Conservation (phyloP, 495 filamentous ascomycete genomes). For the Penicillium cosmopolitanum region DNA sequence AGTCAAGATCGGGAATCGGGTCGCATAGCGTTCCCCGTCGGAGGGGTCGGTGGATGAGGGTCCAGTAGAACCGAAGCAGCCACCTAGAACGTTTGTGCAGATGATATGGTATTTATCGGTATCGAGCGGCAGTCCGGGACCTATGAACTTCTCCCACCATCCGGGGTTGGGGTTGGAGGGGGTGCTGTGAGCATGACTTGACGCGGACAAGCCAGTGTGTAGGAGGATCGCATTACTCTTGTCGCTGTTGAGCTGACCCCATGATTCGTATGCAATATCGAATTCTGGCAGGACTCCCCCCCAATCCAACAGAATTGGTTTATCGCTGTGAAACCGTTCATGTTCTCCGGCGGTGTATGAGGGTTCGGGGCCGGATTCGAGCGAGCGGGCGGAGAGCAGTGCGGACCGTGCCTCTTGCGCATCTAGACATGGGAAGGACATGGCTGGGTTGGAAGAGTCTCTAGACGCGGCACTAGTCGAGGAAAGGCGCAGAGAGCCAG, state of each 20-base stretch:
- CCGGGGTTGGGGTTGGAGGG: conserved; percentile 81
- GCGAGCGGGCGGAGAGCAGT: conserved; percentile 70
- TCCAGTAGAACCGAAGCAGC: conserved; percentile 95
- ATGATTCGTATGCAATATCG: conserved; percentile 90
- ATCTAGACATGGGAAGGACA: conserved; percentile 95
- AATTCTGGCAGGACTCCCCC: conserved; percentile 87
- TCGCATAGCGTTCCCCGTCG: conserved; percentile 86
- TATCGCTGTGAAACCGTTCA: conserved; percentile 68
- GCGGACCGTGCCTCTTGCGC: conserved; percentile 83
- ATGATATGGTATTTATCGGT: conserved; percentile 91
- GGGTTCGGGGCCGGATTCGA: conserved; percentile 83
- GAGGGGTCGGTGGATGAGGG: conserved; percentile 87
- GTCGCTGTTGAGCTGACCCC: conserved; percentile 81
- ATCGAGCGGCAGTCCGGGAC: conserved; percentile 81
- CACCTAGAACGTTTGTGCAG: conserved; percentile 95
- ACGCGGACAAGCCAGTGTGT: conserved; percentile 92
- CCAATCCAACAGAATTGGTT: conserved; percentile 88
- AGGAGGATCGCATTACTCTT: conserved; percentile 90
- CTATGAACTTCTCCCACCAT: conserved; percentile 99
- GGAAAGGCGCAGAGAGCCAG: conserved; percentile 30
- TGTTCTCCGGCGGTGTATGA: conserved; percentile 90
- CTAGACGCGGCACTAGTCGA: conserved; percentile 33
- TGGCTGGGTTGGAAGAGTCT: conserved; percentile 80
- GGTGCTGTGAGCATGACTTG: conserved; percentile 94
- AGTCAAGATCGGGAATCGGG: conserved; percentile 94